Percentiles rank a stretch among this genome's conserved stretches.
These are phyloP conservation scores for Hydnum rufescens DNA, from an alignment of 768 basidiomycete genomes.

Conservation along the genomic window DNA sequence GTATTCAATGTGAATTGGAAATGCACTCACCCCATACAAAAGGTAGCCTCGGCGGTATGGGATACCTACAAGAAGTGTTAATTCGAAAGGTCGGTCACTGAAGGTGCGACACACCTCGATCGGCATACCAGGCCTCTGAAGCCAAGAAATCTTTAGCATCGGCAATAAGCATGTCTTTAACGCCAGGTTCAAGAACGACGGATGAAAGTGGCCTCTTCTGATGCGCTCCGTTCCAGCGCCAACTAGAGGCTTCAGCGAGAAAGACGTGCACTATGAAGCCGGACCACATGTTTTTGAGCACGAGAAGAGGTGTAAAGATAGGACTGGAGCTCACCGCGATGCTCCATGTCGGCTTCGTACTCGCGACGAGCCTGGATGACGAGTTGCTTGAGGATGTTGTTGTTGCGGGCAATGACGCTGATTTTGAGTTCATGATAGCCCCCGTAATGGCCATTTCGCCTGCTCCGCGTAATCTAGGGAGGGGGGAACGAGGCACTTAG, in stretches of 20 bases:
- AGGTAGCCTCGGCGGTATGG: constrained; percentile 77
- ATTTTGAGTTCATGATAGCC: constrained; percentile 54
- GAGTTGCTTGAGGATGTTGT: constrained; percentile 70
- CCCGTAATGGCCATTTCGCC: constrained; percentile 33
- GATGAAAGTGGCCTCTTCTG: constrained; percentile 84
- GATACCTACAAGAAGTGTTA: constrained; percentile 32
- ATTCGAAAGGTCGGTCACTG: background rate
- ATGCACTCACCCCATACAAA: constrained; percentile 43
- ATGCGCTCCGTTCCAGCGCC: constrained; percentile 77
- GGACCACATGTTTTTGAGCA: background rate
- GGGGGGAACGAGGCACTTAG: background rate
- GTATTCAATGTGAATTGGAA: no score
- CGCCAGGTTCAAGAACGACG: constrained; percentile 76
- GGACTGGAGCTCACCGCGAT: constrained; percentile 24
- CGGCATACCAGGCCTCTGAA: constrained; percentile 52
- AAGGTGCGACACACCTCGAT: constrained; percentile 36
- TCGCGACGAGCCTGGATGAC: constrained; percentile 74
- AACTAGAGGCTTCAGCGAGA: constrained; percentile 73
- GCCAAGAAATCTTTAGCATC: constrained; percentile 38
- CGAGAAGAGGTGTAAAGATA: background rate
- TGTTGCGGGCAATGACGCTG: constrained; percentile 74
- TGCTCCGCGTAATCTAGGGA: constrained; percentile 3
- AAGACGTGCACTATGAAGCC: constrained; percentile 47
- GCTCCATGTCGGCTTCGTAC: constrained; percentile 80
- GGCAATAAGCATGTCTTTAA: constrained; percentile 69